Conservation (phyloP, 495 filamentous ascomycete genomes). For the Aspergillus cavernicola region DNA sequence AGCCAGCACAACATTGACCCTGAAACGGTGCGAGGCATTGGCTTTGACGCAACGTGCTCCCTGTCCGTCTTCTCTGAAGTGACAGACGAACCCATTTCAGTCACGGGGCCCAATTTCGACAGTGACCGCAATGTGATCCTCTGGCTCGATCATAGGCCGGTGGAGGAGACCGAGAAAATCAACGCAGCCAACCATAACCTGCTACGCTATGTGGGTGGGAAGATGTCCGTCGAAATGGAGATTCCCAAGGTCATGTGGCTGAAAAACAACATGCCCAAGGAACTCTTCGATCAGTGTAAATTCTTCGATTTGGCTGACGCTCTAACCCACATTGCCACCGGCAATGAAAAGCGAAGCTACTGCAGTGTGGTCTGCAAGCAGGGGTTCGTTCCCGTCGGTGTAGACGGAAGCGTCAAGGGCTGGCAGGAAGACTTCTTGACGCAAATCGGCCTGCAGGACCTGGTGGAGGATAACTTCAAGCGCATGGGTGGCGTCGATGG, state of each 20-base stretch:
- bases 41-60: slow-evolving; percentile 97
- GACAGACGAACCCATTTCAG: slow-evolving; percentile 82
- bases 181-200: slow-evolving; percentile 89
- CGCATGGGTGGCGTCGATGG: slow-evolving; percentile 89
- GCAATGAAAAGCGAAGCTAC: slow-evolving; percentile 84
- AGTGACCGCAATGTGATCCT: slow-evolving; percentile 87
- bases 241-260: slow-evolving; percentile 97
- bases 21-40: slow-evolving; percentile 73
- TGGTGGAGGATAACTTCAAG: slow-evolving; percentile 81
- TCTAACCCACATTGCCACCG: slow-evolving; percentile 94
- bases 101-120: slow-evolving; percentile 82
- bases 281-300: slow-evolving; percentile 85
- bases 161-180: slow-evolving; percentile 84
- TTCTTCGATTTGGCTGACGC: slow-evolving; percentile 94
- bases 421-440: slow-evolving; percentile 94
- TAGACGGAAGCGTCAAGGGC: slow-evolving; percentile 95
- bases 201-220: slow-evolving; percentile 92
- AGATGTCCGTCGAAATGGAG: slow-evolving; percentile 99
- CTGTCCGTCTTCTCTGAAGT: slow-evolving; percentile 84
- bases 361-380: slow-evolving; percentile 96
- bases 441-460: slow-evolving; percentile 76
- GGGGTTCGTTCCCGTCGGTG: slow-evolving; percentile 88
- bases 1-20: slow-evolving; percentile 73
- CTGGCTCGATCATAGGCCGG: slow-evolving; percentile 89
- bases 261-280: slow-evolving; percentile 95